Evolutionary conservation across 352 stramenopile species (phyloP).

Genomic region (Globisporangium radiosum): DNA sequence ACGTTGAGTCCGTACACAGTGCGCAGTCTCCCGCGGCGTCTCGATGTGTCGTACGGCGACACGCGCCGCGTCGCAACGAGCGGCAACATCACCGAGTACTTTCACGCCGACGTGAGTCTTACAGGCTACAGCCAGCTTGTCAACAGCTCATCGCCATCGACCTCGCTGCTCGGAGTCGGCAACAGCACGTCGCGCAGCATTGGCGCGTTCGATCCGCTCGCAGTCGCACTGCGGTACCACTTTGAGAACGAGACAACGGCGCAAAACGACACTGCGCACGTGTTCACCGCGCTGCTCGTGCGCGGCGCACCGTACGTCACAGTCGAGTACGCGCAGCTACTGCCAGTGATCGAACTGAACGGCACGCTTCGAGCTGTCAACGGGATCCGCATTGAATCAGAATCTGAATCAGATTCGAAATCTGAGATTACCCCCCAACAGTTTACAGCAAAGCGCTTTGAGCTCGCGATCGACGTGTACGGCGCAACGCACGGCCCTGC

Average conservation of each 20-base stretch:
- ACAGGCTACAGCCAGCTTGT: constrained; percentile 46
- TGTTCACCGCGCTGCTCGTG: constrained; percentile 29
- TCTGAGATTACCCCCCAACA: constrained; percentile 19
- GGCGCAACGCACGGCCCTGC: constrained; percentile 20
- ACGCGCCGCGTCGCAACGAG: constrained; percentile 56
- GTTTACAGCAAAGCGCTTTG: constrained; percentile 56
- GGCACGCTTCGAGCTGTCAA: constrained; percentile 55
- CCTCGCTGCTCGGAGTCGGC: constrained; percentile 40
- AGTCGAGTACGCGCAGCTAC: constrained; percentile 62
- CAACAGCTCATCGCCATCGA: constrained; percentile 2
- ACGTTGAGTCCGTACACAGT: constrained; percentile 84
- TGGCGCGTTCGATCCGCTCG: constrained; percentile 59
- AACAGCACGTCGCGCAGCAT: constrained; percentile 63
- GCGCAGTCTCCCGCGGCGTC: constrained; percentile 47
- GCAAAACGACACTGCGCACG: constrained; percentile 16
- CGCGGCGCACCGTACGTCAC: constrained; percentile 76
- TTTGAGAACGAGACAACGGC: constrained; percentile 26
- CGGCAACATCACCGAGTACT: constrained; percentile 68
- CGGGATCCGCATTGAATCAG: constrained; percentile 20
- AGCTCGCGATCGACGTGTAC: constrained; percentile 65
- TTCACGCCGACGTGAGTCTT: constrained; percentile 72
- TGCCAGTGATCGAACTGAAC: constrained; percentile 71
- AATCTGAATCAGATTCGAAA: constrained; percentile 7
- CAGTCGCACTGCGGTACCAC: constrained; percentile 57
- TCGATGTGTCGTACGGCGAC: constrained; percentile 83